Base-by-base conservation (phyloP, 176 grass and related monocot species). In the Carex pumila region DNA sequence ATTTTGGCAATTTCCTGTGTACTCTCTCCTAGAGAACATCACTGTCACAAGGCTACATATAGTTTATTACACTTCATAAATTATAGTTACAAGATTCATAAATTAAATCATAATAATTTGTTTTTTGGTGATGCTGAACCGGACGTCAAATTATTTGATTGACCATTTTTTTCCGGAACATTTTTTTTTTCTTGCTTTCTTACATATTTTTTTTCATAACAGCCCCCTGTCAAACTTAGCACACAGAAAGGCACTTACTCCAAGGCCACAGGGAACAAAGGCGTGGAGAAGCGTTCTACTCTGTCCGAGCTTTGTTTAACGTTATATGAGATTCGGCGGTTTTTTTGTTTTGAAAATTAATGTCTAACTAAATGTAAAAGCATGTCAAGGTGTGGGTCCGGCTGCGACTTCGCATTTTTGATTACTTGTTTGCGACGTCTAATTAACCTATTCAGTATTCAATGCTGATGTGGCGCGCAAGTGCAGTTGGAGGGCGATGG, bases 361-460 rank as follows among this genome's bases (percentile, higher is more conserved):
- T 14, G 4, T 4, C 70, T 25, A 55, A 32, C 15, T 76, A 12
- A 32, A 39, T 39, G 22, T 56, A 30, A 56, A 31, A 50, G 47
- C 12, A 32, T 77, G 49, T 77, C 36, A 71, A 49, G 68, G 41
- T 47, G 68, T 47, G 41, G 50, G 73, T 56, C 73, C 73, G 47
- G 73, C 4, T 55, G 73, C 73, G 49, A 77, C 73, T 77, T 78
- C 57, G 25, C 52, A 57, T 34, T 57, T 78, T 78, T 78, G 52
- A 34, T 78, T 78, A 78, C 73, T 78, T 78, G 29, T 57, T 57
- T 57, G 6, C 3, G 25, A 78, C 73, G 73, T 30, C 73, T 32
- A 57, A 12, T 49, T 50, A 50, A 78, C 7, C 14, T 56, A 32
- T 54, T 54, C 71, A 75, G 54, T 56, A 32, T 54, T 54, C 71